Base-by-base conservation (phyloP, 2,329 filamentous ascomycete genomes). In the Sporothrix pseudoabietina region DNA sequence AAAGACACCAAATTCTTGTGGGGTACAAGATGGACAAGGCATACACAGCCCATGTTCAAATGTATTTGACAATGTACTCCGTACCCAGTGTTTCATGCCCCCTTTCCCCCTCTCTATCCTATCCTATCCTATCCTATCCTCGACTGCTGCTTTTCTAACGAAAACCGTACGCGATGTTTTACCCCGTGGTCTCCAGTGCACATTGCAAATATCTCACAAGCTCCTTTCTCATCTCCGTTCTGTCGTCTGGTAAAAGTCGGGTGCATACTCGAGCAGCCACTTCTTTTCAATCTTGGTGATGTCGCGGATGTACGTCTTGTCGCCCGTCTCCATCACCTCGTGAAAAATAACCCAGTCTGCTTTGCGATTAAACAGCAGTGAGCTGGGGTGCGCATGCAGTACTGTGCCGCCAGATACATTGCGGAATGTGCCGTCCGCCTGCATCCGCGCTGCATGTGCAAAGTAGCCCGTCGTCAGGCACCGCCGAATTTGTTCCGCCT, bases 321-420 rank as follows among this genome's bases (percentile, higher is more conserved):
- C 89, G 10, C 91, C 89, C 4, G 93, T 97, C 83, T 98, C 93
- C 86, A 97, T 89, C 52, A 97, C 89, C 82, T 98, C 95, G 78
- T 97, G 92, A 79, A 98, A 99, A 47, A 99, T 88, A 10, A 98
- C 94, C 94, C 95, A 98, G 76, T 98, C 94, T 12, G 94, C 94
- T 84, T 97, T 98, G 73, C 94, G 90, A 81, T 97, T 97, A 85
- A 98, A 98, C 90, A 98, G 94, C 77, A 98, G 83, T 54, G 92
- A 97, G 79, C 90, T 97, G 0, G 96, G 96, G 82, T 99, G 96
- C 30, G 94, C 94, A 83, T 97, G 88, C 71, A 98, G 84, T 4
- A 90, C 88, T 69, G 91, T 91, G 54, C 89, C 90, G 41, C 94
- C 94, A 75, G 91, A 90, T n/a, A 97, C 90, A 69, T 93, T 95